Base-by-base conservation (phyloP, 2,329 filamentous ascomycete genomes). In the Microdochium bolleyi region DNA sequence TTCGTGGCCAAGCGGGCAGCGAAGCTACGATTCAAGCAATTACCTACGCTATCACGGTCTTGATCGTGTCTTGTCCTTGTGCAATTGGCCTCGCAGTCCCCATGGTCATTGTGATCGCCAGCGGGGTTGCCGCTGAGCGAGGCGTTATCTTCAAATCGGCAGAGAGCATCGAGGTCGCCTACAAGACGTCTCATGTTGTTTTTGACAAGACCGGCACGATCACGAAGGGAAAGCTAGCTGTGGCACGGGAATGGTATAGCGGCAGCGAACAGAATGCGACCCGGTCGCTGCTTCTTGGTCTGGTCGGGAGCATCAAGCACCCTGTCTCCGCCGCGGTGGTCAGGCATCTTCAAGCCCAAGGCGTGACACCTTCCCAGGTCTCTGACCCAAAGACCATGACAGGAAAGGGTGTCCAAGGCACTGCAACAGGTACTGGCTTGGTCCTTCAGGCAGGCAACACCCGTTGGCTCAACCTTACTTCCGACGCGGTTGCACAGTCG, bases 171-270 rank as follows among this genome's bases (percentile, higher is more conserved):
- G 87, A 91, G 62, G 67, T 78, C 1, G 83, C 80, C 0, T 70
- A 78, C 52, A 84, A 80, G 54, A 70, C 79, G 0, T 76, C 81
- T 0, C 82, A 91, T 59, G 78, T 91, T 2, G 76, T 92, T 0
- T 87, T 92, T 58, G 88, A 92, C 71, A 92, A 92, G 67, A 92
- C 89, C 0, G 88, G 88, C 0, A 92, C 88, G 0, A 64, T 92
- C 9, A 92, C 88, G 0, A 64, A 73, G 24, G 85, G 83, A 0
- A 73, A 75, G 2, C 59, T 87, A 30, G 66, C 69, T 48, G 66
- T 80, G 52, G 63, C 64, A 54, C 24, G 63, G 51, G 64, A 77
- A 60, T 37, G 69, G 54, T 61, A 67, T 68, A 13, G 57, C 9
- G 5, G 25, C 10, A n/a, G n/a, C n/a, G n/a, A n/a, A n/a, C n/a